Base-by-base conservation (phyloP, 2,329 filamentous ascomycete genomes). In the Calonectria pteridis region DNA sequence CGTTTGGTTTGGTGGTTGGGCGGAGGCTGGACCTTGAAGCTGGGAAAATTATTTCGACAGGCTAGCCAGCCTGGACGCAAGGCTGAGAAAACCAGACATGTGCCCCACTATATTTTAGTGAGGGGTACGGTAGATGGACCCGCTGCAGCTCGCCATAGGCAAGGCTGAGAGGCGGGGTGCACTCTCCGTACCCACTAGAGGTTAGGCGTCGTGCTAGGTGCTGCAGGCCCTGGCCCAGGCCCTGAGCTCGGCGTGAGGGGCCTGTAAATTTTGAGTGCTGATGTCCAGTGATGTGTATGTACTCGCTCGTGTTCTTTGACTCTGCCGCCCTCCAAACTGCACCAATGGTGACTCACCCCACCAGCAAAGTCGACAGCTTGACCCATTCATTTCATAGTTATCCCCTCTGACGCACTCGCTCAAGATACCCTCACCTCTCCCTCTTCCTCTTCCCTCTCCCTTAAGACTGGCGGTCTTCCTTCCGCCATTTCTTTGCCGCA, bases 401-500 rank as follows among this genome's bases (percentile, higher is more conserved):
- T 72, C 73, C 75, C 69, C 76, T 73, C 64, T 77, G 67, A 64
- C 51, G 37, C 31, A 49, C 43, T 18, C 53, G 40, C 23, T 55
- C 33, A 33, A 63, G 73, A 74, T 73, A 74, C 75, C 78, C 51
- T 73, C 70, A 69, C 50, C 50, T 46, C 29, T 64, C 53, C 37
- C 65, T 66, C 71, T 65, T 66, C 67, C 74, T 78, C 75, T 58
- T 73, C 67, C 76, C 71, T 80, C 64, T 58, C 13, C 72, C 71
- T 51, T 62, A 62, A 40, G 55, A 62, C 55, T 40, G 55, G 55
- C 55, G 55, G 33, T 28, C 18, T 33, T 20, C 55, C 37, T 33
- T n/a, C 55, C 33, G 55, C 35, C 16, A 62, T 78, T 69, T 72
- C 70, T 73, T 64, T 58, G 20, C 66, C n/a, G 26, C 40, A 29